Evolutionary conservation across 2,329 filamentous ascomycete genomes (phyloP).

Genomic region (Fusarium sp.): DNA sequence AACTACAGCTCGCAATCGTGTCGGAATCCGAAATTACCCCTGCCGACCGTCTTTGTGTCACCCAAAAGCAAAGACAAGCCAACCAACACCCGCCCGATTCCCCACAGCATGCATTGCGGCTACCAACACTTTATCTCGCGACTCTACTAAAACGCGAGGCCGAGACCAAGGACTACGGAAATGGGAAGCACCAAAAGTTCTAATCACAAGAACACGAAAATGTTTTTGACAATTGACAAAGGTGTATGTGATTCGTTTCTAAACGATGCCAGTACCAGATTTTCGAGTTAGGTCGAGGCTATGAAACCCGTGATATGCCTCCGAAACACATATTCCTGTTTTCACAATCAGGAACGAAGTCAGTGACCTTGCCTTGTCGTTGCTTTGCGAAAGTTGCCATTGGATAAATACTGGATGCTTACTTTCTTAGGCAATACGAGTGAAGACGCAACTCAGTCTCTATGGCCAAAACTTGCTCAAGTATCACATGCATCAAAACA

Average conservation of each 20-base stretch:
- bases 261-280: background rate
- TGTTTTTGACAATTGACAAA: no score
- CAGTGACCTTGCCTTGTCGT: no score
- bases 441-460: background rate
- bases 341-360: no score
- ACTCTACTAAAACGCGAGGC: slow-evolving; percentile 27
- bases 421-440: background rate
- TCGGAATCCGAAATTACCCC: slow-evolving; percentile 16
- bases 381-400: no score
- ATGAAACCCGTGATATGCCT: background rate
- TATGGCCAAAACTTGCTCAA: background rate
- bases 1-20: background rate
- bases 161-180: slow-evolving; percentile 3
- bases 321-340: background rate
- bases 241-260: background rate
- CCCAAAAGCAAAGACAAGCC: background rate
- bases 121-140: slow-evolving; percentile 22
- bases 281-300: background rate
- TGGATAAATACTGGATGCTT: no score
- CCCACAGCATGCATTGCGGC: slow-evolving; percentile 5
- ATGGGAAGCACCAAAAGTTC: no score
- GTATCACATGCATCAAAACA: background rate
- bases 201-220: no score
- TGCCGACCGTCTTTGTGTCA: slow-evolving; percentile 9
- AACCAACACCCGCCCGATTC: slow-evolving; percentile 2